Percentiles rank a stretch among this genome's conserved stretches.
These are phyloP conservation scores for Juglanconis juglandina DNA, from an alignment of 2,329 filamentous ascomycete genomes.

Conservation along the genomic window DNA sequence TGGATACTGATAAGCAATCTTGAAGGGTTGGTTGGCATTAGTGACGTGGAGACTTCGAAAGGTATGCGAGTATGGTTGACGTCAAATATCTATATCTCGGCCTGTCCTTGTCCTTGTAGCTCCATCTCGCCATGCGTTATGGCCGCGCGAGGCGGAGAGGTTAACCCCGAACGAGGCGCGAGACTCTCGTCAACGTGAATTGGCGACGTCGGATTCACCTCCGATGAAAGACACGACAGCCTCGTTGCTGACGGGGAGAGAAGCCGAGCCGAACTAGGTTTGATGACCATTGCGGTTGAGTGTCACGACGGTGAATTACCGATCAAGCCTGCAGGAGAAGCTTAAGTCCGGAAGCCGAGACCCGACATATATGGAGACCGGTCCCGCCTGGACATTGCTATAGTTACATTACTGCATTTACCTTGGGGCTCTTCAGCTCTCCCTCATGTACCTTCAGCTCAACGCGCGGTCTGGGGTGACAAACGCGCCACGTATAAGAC, in stretches of 20 bases:
- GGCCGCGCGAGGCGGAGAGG: too few relatives aligned
- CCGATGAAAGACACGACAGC: background rate
- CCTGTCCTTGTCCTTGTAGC: background rate
- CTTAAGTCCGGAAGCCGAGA: too few relatives aligned
- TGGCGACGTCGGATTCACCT: background rate
- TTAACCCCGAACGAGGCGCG: background rate
- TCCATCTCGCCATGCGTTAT: background rate
- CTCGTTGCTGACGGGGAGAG: background rate
- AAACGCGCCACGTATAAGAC: background rate
- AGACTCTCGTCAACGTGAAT: background rate
- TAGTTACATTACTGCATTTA: too few relatives aligned
- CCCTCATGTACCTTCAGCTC: too few relatives aligned
- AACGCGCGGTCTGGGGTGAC: too few relatives aligned
- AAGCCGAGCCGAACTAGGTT: background rate
- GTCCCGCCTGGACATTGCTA: too few relatives aligned
- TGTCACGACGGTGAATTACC: too few relatives aligned
- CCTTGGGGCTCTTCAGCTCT: too few relatives aligned
- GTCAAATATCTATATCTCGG: background rate
- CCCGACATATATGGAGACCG: too few relatives aligned
- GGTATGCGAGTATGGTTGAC: background rate
- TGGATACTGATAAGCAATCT: background rate
- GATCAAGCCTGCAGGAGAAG: too few relatives aligned
- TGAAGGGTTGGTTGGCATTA: background rate
- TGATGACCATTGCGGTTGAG: too few relatives aligned
- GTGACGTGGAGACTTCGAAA: background rate